Base-by-base conservation (phyloP, 768 basidiomycete genomes). In the Phylloporus rhodoxanthus region DNA sequence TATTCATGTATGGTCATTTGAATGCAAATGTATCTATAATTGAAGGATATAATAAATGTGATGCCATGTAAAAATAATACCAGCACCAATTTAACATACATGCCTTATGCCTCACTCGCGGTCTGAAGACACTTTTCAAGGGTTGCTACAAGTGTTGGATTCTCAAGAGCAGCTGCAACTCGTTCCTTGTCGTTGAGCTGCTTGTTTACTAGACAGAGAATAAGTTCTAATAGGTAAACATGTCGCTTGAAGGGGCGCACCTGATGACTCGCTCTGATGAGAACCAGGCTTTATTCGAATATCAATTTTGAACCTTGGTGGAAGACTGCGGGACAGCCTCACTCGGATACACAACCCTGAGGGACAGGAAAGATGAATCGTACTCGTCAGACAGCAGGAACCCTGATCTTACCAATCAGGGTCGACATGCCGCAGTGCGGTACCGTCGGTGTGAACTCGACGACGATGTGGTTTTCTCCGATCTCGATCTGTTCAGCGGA, bases 151-250 rank as follows among this genome's bases (percentile, higher is more conserved):
- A 99, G 76, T 25, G 85, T 79, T 2, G 82, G 77, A 68, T 98
- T 98, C 68, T 99, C 96, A 42, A 98, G 75, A 1, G 96, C 96
- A 10, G 96, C 96, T 21, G 93, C 93, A 2, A 98, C 96, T 34
- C 96, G 78, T 69, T 99, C 96, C 69, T 99, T 99, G 72, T 99
- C 96, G 60, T 99, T 99, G 29, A 99, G 75, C 62, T 99, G 96
- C 66, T 97, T 97, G 70, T 98, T 99, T 10, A 99, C 96, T 95
- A 55, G 42, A 21, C 7, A 11, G 7, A 33, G 45, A 9, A 2
- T 13, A 21, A 41, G 25, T 15, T 20, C n/a, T 4, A 7, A 29
- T 49, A 23, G n/a, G 19, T 8, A 11, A 9, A 5, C 13, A 8
- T 23, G 1, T 8, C 29, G 14, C 21, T 8, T 34, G 23, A 20